Evolutionary conservation across 495 filamentous ascomycete genomes (phyloP).

Genomic region (Penicillium subrubescens): DNA sequence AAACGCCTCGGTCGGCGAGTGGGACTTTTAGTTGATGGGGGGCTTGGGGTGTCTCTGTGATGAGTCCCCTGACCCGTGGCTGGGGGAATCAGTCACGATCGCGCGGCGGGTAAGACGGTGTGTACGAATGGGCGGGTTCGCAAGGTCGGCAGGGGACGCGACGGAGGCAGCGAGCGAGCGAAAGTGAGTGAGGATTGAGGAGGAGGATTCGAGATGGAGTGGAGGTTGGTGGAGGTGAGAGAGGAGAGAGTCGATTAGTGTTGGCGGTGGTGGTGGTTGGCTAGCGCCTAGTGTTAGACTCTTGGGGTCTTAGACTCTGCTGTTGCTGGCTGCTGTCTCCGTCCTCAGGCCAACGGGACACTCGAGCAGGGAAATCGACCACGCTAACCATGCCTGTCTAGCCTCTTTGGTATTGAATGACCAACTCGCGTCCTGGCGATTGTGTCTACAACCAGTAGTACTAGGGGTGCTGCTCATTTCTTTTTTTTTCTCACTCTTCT

Average conservation of each 20-base stretch:
- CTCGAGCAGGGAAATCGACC: slow-evolving; percentile 20
- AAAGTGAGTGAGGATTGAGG: not conserved
- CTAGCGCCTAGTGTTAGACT: not conserved
- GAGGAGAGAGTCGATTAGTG: not conserved
- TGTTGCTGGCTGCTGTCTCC: not conserved
- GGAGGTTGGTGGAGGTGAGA: not conserved
- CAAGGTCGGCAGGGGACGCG: not conserved
- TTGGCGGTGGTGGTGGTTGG: not conserved
- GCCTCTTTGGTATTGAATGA: not conserved
- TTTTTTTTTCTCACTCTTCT: not conserved
- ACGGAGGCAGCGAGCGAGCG: not conserved
- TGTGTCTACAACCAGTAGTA: not conserved
- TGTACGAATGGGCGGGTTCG: not conserved
- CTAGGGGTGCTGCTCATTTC: not conserved
- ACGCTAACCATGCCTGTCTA: slow-evolving; percentile 11
- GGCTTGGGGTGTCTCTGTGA: slow-evolving; percentile 15
- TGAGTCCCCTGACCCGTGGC: slow-evolving; percentile 38
- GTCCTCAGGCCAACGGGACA: slow-evolving; percentile 8
- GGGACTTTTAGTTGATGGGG: not conserved
- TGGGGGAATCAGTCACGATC: slow-evolving; percentile 27
- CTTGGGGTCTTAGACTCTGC: not conserved
- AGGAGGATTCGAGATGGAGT: not conserved
- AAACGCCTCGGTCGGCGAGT: not conserved
- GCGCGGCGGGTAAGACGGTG: not conserved
- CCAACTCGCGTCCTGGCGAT: not conserved